Conservation (phyloP, 495 filamentous ascomycete species). For the Aspergillus sparsus region DNA sequence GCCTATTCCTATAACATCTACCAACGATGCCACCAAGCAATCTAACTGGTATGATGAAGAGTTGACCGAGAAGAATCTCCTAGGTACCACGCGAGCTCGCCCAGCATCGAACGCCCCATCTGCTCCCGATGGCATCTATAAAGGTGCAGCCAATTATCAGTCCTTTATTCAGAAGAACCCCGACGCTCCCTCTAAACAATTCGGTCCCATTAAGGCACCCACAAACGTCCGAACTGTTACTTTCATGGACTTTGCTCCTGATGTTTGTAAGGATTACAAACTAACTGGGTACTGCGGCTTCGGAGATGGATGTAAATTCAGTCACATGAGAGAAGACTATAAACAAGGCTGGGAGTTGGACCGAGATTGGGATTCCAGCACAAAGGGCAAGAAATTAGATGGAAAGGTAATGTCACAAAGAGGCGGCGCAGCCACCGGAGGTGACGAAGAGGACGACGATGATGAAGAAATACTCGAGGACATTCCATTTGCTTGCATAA, state of each 20-base stretch:
- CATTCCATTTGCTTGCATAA: slow-evolving; percentile 94
- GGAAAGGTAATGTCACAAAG: slow-evolving; percentile 63
- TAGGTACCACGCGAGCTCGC: slow-evolving; percentile 60
- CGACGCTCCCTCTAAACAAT: slow-evolving; percentile 67
- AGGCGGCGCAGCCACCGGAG: slow-evolving; percentile 39
- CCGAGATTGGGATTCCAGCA: slow-evolving; percentile 84
- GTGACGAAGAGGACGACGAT: slow-evolving; percentile 59
- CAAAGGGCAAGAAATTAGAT: slow-evolving; percentile 67
- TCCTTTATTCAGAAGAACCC: slow-evolving; percentile 80
- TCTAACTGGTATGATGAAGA: slow-evolving; percentile 87
- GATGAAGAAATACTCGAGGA: slow-evolving; percentile 78
- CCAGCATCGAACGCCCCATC: slow-evolving; percentile 26
- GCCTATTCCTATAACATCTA: slow-evolving; percentile 55
- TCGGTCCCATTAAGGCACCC: slow-evolving; percentile 85
- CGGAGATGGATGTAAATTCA: slow-evolving; percentile 53
- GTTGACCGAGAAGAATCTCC: slow-evolving; percentile 59
- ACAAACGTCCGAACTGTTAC: slow-evolving; percentile 92
- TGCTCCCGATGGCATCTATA: slow-evolving; percentile 69
- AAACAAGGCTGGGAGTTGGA: slow-evolving; percentile 95
- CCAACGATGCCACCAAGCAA: slow-evolving; percentile 89
- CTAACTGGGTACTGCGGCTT: slow-evolving; percentile 60
- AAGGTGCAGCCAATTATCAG: slow-evolving; percentile 68
- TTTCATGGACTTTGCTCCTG: slow-evolving; percentile 86
- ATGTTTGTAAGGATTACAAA: slow-evolving; percentile 96
- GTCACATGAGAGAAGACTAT: slow-evolving; percentile 85